Evolutionary conservation across 139 green algal genomes (phyloP).

Genomic region (Limnomonas spitsbergensis): DNA sequence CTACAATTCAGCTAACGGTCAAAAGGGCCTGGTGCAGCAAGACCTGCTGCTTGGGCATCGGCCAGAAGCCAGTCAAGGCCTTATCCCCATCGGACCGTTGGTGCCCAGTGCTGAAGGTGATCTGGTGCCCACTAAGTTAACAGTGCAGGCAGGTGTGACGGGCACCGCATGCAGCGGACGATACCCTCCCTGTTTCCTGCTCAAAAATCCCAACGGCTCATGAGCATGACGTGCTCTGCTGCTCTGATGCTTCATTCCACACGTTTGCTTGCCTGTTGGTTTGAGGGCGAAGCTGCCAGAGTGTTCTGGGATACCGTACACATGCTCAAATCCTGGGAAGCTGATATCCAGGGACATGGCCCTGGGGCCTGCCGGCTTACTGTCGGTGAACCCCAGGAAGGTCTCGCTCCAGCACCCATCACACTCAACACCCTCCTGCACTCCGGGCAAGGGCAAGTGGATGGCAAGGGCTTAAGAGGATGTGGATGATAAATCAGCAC

Average conservation of each 20-base stretch:
- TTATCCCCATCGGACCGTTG: too few relatives aligned
- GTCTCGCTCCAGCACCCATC: conserved; percentile 87
- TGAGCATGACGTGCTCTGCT: too few relatives aligned
- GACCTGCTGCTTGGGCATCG: too few relatives aligned
- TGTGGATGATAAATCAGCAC: neutral
- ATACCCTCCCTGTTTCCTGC: too few relatives aligned
- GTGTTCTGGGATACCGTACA: conserved; percentile 95
- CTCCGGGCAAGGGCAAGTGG: neutral
- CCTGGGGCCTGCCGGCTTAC: conserved; percentile 82
- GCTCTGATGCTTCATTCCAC: too few relatives aligned
- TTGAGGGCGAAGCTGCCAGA: conserved; percentile 72
- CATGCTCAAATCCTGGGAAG: conserved; percentile 73
- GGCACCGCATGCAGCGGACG: too few relatives aligned
- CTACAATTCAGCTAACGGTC: too few relatives aligned
- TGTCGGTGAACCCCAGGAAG: conserved; percentile 84
- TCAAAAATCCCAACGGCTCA: too few relatives aligned
- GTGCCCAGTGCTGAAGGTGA: too few relatives aligned
- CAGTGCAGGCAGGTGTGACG: too few relatives aligned
- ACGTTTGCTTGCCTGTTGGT: conserved; percentile 30
- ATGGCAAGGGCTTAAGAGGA: neutral
- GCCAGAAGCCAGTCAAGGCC: neutral
- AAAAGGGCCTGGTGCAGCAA: too few relatives aligned
- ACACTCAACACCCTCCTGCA: conserved; percentile 62
- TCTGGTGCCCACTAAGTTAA: too few relatives aligned
- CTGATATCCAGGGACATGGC: conserved; percentile 88